Conservation (phyloP, 495 filamentous ascomycete genomes). For the Aspergillus asperescens region DNA sequence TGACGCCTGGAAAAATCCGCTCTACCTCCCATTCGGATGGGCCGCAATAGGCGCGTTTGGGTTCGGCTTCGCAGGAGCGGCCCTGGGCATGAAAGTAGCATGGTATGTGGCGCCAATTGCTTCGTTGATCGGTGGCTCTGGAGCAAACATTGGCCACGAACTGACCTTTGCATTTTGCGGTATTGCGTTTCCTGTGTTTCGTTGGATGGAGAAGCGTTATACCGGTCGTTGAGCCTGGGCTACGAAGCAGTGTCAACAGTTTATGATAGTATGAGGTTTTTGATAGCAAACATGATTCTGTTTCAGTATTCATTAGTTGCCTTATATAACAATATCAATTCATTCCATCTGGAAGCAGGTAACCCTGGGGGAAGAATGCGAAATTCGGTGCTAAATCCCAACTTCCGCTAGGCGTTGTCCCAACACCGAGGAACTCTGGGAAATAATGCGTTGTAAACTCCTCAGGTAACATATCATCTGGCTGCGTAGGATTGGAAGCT, state of each 20-base stretch:
- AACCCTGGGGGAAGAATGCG: slow-evolving; percentile 21
- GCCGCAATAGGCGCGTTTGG: slow-evolving; percentile 58
- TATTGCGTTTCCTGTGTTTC: slow-evolving; percentile 18
- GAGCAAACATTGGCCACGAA: slow-evolving; percentile 67
- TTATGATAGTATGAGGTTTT: too few species aligned
- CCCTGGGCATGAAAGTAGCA: slow-evolving; percentile 63
- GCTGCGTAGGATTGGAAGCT: not conserved
- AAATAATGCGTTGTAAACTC: slow-evolving; percentile 18
- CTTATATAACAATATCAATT: not conserved
- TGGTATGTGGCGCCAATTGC: slow-evolving; percentile 66
- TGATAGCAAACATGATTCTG: too few species aligned
- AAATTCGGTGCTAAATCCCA: slow-evolving; percentile 26
- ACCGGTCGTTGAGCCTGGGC: slow-evolving; percentile 6
- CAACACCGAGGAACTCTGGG: slow-evolving; percentile 28
- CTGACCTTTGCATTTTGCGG: slow-evolving; percentile 39
- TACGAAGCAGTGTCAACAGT: too few species aligned
- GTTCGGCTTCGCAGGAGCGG: slow-evolving; percentile 60
- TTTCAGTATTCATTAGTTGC: not conserved
- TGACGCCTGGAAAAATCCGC: slow-evolving; percentile 49
- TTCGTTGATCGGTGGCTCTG: slow-evolving; percentile 48
- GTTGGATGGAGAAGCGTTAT: slow-evolving; percentile 22
- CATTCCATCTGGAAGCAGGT: slow-evolving; percentile 1
- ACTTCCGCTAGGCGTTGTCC: slow-evolving; percentile 21
- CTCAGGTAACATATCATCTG: not conserved
- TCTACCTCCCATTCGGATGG: slow-evolving; percentile 55